Evolutionary conservation across 179 eudicot genomes (phyloP).

Genomic region (Patellifolia procumbens): DNA sequence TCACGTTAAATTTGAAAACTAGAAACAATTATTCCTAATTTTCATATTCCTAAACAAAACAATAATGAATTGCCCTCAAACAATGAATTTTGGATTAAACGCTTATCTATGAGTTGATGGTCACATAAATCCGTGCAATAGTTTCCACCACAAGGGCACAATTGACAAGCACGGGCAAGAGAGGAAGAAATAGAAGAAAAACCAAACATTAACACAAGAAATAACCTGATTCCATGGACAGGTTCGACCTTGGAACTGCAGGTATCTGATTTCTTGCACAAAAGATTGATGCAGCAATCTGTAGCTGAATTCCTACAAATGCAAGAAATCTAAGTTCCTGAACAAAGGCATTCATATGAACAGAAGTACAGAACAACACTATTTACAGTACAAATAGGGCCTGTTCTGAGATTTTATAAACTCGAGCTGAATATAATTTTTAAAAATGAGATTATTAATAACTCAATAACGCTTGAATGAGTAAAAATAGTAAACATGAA

Average conservation of each 20-base stretch:
- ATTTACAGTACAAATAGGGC: no score
- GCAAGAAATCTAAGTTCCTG: neutral
- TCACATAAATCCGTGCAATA: neutral
- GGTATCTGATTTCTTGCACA: neutral
- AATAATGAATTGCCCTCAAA: no score
- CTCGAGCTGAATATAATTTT: no score
- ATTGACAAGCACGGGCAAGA: neutral
- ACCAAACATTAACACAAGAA: neutral
- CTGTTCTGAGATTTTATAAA: no score
- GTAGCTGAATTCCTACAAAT: slow-evolving; percentile 3
- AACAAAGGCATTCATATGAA: neutral
- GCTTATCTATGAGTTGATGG: neutral
- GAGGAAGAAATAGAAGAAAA: neutral
- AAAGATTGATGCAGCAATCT: slow-evolving; percentile 3
- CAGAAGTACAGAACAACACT: slow-evolving; percentile 15
- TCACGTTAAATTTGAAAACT: no score
- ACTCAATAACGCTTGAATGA: no score
- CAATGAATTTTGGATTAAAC: no score
- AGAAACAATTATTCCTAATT: no score
- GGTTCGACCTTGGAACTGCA: neutral
- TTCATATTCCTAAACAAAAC: no score
- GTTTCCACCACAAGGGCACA: neutral
- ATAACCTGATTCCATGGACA: slow-evolving; percentile 3
- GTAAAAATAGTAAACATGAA: no score
- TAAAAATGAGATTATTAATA: no score